phyloP scores from a whole-genome alignment of 768 basidiomycete species.

The Suillus tomentosus region DNA sequence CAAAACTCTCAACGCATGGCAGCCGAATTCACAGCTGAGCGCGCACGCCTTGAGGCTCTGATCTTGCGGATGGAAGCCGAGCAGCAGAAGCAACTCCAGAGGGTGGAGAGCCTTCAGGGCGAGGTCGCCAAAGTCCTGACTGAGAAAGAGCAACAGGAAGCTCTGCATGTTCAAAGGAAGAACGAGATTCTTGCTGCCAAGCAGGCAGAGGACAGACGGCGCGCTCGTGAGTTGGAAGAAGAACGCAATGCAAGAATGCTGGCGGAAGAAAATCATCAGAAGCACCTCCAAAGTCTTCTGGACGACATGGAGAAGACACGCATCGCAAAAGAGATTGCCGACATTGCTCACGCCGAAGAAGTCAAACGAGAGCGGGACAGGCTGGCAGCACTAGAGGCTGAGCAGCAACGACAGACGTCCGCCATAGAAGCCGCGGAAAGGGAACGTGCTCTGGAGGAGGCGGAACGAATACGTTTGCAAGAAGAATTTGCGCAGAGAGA shows the following conservation, averaged over 20 bases:
- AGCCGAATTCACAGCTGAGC: constrained; percentile 41
- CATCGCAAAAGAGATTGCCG: constrained; percentile 23
- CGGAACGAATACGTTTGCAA: constrained; percentile 31
- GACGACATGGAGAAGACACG: constrained; percentile 30
- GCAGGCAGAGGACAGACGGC: constrained; percentile 31
- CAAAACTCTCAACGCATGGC: constrained; percentile 43
- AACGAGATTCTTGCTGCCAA: constrained; percentile 28
- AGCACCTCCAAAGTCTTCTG: constrained; percentile 31
- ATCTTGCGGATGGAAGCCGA: constrained; percentile 31
- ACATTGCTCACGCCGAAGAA: constrained; percentile 29
- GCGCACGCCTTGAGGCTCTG: constrained; percentile 32
- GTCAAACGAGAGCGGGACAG: constrained; percentile 31
- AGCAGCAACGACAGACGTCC: constrained; percentile 31
- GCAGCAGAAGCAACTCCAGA: constrained; percentile 18
- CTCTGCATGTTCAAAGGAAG: constrained; percentile 30
- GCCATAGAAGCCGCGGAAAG: constrained; percentile 29
- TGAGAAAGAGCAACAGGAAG: constrained; percentile 31
- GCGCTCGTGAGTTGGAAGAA: constrained; percentile 31
- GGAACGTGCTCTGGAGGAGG: constrained; percentile 26
- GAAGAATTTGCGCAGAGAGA: constrained; percentile 30
- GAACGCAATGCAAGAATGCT: constrained; percentile 31
- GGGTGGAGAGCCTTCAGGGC: constrained; percentile 30
- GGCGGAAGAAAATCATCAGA: constrained; percentile 31
- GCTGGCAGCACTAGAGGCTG: constrained; percentile 31
- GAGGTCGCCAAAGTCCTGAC: constrained; percentile 30